Evolutionary conservation across 305 asterid species (phyloP).

Genomic region (Fraxinus baroniana): DNA sequence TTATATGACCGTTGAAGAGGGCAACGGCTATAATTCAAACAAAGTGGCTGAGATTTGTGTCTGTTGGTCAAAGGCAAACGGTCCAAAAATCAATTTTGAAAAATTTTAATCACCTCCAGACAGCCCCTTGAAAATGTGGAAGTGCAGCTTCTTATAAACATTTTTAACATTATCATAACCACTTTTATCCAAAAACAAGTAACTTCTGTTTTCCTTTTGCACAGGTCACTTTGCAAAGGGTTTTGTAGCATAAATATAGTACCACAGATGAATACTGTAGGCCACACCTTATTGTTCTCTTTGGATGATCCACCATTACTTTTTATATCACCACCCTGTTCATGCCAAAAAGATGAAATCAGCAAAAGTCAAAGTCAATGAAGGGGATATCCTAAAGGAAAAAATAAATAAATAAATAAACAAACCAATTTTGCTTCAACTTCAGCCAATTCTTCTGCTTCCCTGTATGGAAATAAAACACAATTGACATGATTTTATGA

Average conservation of each 20-base stretch:
- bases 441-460: slow-evolving; percentile 75
- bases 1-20: too few relatives aligned
- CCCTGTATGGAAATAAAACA: slow-evolving; percentile 46
- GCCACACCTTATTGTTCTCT: slow-evolving; percentile 54
- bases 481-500: slow-evolving; percentile 12
- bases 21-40: too few relatives aligned
- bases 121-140: too few relatives aligned
- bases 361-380: slow-evolving; percentile 22
- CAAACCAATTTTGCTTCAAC: slow-evolving; percentile 92
- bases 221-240: neutral
- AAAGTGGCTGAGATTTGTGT: too few relatives aligned
- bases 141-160: neutral
- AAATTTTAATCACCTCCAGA: too few relatives aligned
- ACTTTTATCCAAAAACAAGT: neutral
- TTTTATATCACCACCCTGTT: slow-evolving; percentile 75
- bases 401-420: neutral
- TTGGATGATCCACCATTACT: slow-evolving; percentile 50
- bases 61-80: too few relatives aligned
- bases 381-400: slow-evolving; percentile 11
- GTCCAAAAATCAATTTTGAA: too few relatives aligned
- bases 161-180: neutral
- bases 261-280: neutral
- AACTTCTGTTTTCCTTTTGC: neutral
- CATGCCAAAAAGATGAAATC: slow-evolving; percentile 24
- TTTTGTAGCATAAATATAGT: neutral